Evolutionary conservation across 2,329 filamentous ascomycete genomes (phyloP).

Genomic region (Xylariaceae sp.): DNA sequence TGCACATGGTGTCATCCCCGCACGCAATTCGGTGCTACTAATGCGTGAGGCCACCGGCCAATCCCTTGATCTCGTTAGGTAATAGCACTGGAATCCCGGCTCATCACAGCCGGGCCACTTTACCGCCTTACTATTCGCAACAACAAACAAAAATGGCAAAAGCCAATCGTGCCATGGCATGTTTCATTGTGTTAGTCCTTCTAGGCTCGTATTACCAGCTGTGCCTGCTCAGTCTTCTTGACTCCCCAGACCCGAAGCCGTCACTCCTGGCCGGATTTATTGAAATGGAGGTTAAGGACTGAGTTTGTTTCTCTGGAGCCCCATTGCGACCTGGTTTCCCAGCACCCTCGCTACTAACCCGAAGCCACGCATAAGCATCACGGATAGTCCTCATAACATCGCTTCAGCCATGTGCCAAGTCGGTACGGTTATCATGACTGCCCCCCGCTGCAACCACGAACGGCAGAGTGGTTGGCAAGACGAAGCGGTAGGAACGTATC

Average conservation of each 20-base stretch:
- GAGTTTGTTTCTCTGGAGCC: slow-evolving; percentile 5
- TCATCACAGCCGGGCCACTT: slow-evolving; percentile 11
- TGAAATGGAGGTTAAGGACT: slow-evolving; percentile 12
- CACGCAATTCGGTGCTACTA: slow-evolving; percentile 24
- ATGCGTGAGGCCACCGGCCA: slow-evolving; percentile 19
- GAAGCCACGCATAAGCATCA: slow-evolving; percentile 1
- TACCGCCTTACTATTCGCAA: slow-evolving; percentile 10
- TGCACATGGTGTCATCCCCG: slow-evolving; percentile 23
- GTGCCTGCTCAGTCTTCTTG: slow-evolving; percentile 7
- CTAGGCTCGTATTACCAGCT: slow-evolving; percentile 6
- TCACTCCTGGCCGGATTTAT: slow-evolving; percentile 8
- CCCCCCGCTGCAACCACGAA: slow-evolving; percentile 20
- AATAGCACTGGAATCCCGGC: slow-evolving; percentile 22
- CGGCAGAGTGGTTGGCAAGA: slow-evolving; percentile 22
- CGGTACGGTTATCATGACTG: slow-evolving; percentile 19
- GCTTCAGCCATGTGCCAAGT: slow-evolving; percentile 19
- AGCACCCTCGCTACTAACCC: not conserved
- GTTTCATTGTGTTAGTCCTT: slow-evolving; percentile 18
- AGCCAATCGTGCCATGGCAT: slow-evolving; percentile 16
- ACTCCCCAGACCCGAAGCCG: slow-evolving; percentile 2
- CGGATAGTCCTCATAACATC: not conserved
- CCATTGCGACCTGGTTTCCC: not conserved
- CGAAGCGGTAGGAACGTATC: slow-evolving; percentile 12
- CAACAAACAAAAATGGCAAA: slow-evolving; percentile 15
- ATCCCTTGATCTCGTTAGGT: slow-evolving; percentile 24